A percentile compares a stretch with the other conserved stretches of the same genome.
Evolutionary conservation across 805 yeast genomes (phyloP).

Genomic region (Teunomyces funiuensis): DNA sequence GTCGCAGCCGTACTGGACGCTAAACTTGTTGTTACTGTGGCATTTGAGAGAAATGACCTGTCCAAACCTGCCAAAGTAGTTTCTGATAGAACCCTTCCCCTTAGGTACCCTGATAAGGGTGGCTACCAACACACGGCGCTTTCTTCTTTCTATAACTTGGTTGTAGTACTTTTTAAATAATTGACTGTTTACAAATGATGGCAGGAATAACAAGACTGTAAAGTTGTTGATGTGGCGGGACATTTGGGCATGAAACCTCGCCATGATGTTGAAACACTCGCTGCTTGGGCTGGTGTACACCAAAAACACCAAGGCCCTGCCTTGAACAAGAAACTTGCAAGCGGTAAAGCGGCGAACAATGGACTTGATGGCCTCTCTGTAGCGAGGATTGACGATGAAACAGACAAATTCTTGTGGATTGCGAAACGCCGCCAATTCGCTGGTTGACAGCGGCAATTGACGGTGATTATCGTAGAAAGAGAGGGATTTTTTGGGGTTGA

Average conservation of each 20-base stretch:
- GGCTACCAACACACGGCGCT: not conserved
- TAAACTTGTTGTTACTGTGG: not conserved
- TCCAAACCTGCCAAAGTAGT: not conserved
- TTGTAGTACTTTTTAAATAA: slow-evolving; percentile 1
- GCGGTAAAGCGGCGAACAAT: not conserved
- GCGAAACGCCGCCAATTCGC: not conserved
- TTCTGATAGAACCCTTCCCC: not conserved
- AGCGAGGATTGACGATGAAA: not conserved
- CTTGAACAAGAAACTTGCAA: not conserved
- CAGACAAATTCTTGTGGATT: not conserved
- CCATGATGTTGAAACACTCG: not conserved
- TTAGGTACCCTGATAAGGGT: not conserved
- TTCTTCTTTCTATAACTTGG: not conserved
- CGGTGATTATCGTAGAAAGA: not conserved
- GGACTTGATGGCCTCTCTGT: not conserved
- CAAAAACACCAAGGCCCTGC: not conserved
- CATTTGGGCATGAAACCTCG: not conserved
- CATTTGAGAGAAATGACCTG: slow-evolving; percentile 1
- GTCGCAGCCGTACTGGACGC: not conserved
- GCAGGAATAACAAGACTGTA: not conserved
- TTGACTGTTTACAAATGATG: not conserved
- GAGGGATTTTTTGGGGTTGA: not conserved
- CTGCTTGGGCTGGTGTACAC: not conserved
- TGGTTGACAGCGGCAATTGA: not conserved
- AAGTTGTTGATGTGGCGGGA: not conserved